Evolutionary conservation across 352 stramenopile species (phyloP).

Genomic region (Thraustotheca clavata): DNA sequence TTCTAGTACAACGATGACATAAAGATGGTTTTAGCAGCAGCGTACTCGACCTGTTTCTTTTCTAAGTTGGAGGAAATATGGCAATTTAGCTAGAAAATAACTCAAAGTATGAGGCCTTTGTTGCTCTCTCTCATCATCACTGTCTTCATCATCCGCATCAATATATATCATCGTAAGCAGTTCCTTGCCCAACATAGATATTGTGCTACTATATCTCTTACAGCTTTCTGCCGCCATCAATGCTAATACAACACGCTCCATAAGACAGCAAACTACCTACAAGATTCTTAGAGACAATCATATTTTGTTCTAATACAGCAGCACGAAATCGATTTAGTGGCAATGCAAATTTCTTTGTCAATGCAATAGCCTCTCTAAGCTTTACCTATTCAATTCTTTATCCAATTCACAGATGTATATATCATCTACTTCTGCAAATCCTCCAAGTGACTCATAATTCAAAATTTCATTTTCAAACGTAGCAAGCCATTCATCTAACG

Average conservation of each 20-base stretch:
- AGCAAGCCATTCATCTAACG: slow-evolving; percentile 37
- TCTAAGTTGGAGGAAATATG: slow-evolving; percentile 35
- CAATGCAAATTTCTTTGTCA: slow-evolving; percentile 35
- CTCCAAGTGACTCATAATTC: slow-evolving; percentile 40
- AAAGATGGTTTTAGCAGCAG: background rate
- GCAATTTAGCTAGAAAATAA: slow-evolving; percentile 39
- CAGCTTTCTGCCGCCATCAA: slow-evolving; percentile 27
- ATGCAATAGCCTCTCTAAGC: slow-evolving; percentile 35
- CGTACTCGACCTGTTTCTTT: slow-evolving; percentile 29
- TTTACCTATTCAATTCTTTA: slow-evolving; percentile 26
- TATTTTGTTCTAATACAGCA: background rate
- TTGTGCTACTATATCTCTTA: slow-evolving; percentile 26
- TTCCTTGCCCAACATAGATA: slow-evolving; percentile 25
- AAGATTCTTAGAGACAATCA: background rate
- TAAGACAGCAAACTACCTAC: slow-evolving; percentile 34
- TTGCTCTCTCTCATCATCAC: background rate
- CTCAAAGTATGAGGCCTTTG: slow-evolving; percentile 28
- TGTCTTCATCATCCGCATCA: slow-evolving; percentile 29
- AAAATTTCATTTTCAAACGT: slow-evolving; percentile 37
- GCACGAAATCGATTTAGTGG: slow-evolving; percentile 13
- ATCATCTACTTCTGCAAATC: slow-evolving; percentile 38
- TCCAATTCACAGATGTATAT: slow-evolving; percentile 31
- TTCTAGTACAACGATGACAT: background rate
- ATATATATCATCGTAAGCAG: slow-evolving; percentile 39
- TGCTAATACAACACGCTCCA: slow-evolving; percentile 34